Evolutionary conservation across 1,139 yeast genomes (phyloP).

Genomic region (Scheffersomyces titani): DNA sequence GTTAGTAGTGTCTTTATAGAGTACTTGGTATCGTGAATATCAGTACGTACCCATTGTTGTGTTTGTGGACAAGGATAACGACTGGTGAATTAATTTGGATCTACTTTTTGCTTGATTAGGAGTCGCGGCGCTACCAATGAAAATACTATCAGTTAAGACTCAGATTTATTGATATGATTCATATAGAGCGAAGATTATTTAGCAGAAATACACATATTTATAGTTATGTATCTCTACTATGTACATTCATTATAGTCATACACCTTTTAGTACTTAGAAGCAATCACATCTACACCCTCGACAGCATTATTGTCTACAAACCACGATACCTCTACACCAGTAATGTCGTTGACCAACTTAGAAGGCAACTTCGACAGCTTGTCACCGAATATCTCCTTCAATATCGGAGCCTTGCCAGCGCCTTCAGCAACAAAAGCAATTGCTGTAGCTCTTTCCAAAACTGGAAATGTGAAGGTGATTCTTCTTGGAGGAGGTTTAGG

Average conservation of each 20-base stretch:
- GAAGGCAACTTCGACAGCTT: constrained; percentile 60
- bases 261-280: constrained; percentile 43
- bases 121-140: neutral
- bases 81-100: neutral
- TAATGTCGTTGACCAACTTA: constrained; percentile 62
- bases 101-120: neutral
- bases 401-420: constrained; percentile 72
- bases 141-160: too few relatives aligned
- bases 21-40: neutral
- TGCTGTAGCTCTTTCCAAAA: constrained; percentile 51
- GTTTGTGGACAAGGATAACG: neutral
- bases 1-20: neutral
- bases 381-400: constrained; percentile 69
- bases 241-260: neutral
- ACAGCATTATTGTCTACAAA: constrained; percentile 78
- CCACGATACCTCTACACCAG: constrained; percentile 63
- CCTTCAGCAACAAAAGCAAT: constrained; percentile 92
- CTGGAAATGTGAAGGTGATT: constrained; percentile 70
- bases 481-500: constrained; percentile 82
- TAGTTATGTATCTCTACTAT: neutral
- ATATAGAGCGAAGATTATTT: too few relatives aligned
- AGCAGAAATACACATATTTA: too few relatives aligned
- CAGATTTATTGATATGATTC: too few relatives aligned
- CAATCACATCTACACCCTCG: constrained; percentile 52
- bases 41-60: neutral